These are phyloP conservation scores for Candida schatavii DNA, from an alignment of 805 yeast genomes.

Conservation along the genomic window DNA sequence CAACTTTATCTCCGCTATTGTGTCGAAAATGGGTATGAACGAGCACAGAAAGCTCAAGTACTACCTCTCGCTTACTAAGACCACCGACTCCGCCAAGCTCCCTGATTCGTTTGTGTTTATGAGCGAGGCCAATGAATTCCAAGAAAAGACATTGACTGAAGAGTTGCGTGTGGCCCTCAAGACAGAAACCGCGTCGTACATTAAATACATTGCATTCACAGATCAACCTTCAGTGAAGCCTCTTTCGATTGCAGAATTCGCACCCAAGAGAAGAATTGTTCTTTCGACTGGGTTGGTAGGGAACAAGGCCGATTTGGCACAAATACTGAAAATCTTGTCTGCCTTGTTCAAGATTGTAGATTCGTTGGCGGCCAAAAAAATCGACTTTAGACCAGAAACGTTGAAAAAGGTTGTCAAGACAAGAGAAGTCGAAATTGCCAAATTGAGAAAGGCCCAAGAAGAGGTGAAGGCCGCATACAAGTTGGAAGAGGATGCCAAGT, in stretches of 20 bases:
- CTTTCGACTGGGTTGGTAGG: conserved; percentile 54
- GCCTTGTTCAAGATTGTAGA: conserved; percentile 63
- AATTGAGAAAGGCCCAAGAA: conserved; percentile 68
- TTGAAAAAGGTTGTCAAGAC: conserved; percentile 71
- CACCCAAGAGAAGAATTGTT: conserved; percentile 51
- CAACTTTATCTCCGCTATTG: conserved; percentile 78
- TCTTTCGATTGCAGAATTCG: conserved; percentile 49
- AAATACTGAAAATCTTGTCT: conserved; percentile 47
- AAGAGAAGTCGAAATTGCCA: conserved; percentile 71
- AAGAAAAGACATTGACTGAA: conserved; percentile 55
- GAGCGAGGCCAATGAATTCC: conserved; percentile 85
- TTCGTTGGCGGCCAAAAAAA: conserved; percentile 46
- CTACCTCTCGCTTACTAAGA: conserved; percentile 79
- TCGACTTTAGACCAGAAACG: conserved; percentile 68
- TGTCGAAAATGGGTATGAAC: conserved; percentile 81
- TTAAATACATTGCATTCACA: conserved; percentile 74
- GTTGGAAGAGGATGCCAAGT: conserved; percentile 69
- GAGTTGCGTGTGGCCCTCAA: conserved; percentile 39
- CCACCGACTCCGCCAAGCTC: conserved; percentile 66
- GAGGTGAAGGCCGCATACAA: conserved; percentile 63
- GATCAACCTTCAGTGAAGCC: conserved; percentile 84
- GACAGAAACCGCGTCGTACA: conserved; percentile 44
- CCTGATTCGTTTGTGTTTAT: conserved; percentile 80
- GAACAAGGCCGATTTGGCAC: conserved; percentile 46
- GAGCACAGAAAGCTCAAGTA: conserved; percentile 72